Conservation (phyloP, 2,329 filamentous ascomycete species). For the Talaromyces atroroseus region DNA sequence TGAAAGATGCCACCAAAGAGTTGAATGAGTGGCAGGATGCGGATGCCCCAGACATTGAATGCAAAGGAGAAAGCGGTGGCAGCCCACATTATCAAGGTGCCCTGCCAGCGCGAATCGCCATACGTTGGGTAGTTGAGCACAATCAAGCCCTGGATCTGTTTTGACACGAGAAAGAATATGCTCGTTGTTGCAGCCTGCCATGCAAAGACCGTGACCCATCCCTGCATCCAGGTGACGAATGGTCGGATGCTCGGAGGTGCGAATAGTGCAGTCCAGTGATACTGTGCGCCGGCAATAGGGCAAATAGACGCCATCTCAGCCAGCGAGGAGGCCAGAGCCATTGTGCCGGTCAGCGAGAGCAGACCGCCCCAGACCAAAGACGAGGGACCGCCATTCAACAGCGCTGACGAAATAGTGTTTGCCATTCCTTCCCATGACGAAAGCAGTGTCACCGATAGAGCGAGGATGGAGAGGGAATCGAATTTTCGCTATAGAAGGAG, state of each 20-base stretch:
- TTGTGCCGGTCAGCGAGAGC: conserved; percentile 27
- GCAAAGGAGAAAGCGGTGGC: conserved; percentile 29
- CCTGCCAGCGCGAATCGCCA: conserved; percentile 34
- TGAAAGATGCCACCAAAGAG: conserved; percentile 25
- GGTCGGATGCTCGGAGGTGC: conserved; percentile 8
- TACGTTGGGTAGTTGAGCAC: conserved; percentile 32
- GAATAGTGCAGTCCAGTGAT: conserved; percentile 29
- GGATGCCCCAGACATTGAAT: conserved; percentile 30
- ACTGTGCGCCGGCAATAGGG: conserved; percentile 31
- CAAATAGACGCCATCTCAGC: conserved; percentile 37
- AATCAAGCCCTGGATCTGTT: conserved; percentile 33
- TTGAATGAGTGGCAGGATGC: conserved; percentile 26
- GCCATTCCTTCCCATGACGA: conserved; percentile 34
- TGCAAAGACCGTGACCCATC: conserved; percentile 31
- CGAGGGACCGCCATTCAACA: conserved; percentile 30
- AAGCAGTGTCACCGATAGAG: conserved; percentile 33
- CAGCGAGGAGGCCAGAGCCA: conserved; percentile 31
- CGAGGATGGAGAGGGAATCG: conserved; percentile 31
- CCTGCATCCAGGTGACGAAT: conserved; percentile 16
- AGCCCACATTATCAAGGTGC: conserved; percentile 34
- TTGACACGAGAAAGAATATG: conserved; percentile 27
- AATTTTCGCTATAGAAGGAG: conserved; percentile 18
- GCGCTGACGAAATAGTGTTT: conserved; percentile 20
- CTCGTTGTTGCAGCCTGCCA: conserved; percentile 34
- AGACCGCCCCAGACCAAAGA: conserved; percentile 32